Conservation (phyloP, 305 asterid species). For the Fraxinus platypoda region DNA sequence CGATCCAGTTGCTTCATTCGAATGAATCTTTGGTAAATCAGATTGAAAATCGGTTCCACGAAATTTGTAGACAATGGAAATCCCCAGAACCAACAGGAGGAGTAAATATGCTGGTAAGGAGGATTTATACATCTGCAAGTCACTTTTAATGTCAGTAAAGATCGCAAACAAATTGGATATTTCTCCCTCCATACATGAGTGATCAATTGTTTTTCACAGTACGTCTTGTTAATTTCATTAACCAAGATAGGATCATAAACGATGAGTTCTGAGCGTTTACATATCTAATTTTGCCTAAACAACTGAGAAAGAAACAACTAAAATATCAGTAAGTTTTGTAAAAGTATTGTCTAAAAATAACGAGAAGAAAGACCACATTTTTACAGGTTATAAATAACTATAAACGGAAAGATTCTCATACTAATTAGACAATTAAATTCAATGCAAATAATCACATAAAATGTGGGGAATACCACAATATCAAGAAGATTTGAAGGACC, state of each 20-base stretch:
- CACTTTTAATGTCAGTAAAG: background rate
- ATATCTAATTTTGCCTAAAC: background rate
- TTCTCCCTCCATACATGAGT: background rate
- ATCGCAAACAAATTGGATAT: background rate
- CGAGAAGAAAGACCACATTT: background rate
- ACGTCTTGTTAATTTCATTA: background rate
- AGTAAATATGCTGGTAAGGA: background rate
- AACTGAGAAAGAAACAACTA: background rate
- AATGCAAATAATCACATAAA: background rate
- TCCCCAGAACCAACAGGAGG: conserved; percentile 24
- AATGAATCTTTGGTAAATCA: background rate
- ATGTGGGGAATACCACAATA: background rate
- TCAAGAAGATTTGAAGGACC: background rate
- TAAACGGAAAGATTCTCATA: background rate
- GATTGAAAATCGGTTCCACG: background rate
- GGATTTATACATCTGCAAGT: conserved; percentile 25
- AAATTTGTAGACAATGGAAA: conserved; percentile 6
- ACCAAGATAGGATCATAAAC: background rate
- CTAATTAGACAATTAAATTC: background rate
- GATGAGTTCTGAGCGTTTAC: background rate
- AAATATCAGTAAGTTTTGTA: background rate
- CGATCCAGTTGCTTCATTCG: background rate
- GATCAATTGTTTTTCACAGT: background rate
- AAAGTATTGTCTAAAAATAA: background rate
- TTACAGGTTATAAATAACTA: background rate